These are phyloP conservation scores for Aspergillus ostianus DNA, from an alignment of 495 filamentous ascomycete species.

Conservation along the genomic window DNA sequence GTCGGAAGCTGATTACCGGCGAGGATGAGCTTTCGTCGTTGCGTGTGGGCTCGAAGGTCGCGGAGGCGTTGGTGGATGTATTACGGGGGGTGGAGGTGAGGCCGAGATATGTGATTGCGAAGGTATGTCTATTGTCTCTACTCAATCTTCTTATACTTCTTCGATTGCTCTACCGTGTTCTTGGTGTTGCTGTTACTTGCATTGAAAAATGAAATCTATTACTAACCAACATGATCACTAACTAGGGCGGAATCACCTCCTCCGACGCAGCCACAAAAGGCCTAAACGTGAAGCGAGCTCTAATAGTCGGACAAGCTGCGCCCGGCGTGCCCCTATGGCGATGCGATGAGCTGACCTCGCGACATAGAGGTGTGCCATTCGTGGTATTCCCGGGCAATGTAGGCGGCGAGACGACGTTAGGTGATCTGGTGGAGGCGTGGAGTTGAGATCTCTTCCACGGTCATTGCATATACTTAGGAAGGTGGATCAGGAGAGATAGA, in stretches of 20 bases:
- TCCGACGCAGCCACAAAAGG: conserved; percentile 55
- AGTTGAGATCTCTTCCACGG: conserved; percentile 13
- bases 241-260: conserved; percentile 51
- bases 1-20: conserved; percentile 48
- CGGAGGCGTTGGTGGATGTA: conserved; percentile 45
- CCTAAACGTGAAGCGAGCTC: conserved; percentile 49
- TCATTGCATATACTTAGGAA: not conserved
- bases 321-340: conserved; percentile 56
- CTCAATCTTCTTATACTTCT: not conserved
- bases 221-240: not conserved
- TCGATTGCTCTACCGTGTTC: too few relatives aligned
- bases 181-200: not conserved
- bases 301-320: conserved; percentile 52
- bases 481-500: too few relatives aligned
- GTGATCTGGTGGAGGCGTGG: conserved; percentile 40
- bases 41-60: conserved; percentile 45
- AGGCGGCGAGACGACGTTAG: conserved; percentile 47
- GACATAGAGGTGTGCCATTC: conserved; percentile 47
- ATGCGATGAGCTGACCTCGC: conserved; percentile 48
- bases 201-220: not conserved
- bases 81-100: conserved; percentile 38
- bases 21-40: conserved; percentile 43
- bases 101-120: conserved; percentile 54
- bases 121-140: conserved; percentile 30
- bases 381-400: conserved; percentile 60